These are phyloP conservation scores for Setomelanomma holmii DNA, from an alignment of 2,329 filamentous ascomycete genomes.

Conservation along the genomic window DNA sequence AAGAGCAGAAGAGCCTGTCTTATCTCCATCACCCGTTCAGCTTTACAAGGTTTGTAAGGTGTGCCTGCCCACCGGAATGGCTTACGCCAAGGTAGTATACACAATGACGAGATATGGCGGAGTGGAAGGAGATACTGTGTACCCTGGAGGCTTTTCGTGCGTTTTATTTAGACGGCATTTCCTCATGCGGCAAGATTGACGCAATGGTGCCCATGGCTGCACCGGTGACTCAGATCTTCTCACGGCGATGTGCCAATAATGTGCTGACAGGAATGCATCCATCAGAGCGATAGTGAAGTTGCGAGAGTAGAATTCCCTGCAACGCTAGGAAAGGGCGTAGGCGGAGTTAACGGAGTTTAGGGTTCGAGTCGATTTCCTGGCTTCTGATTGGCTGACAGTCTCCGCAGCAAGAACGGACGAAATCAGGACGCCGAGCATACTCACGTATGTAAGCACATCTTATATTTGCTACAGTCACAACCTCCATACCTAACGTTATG, in stretches of 20 bases:
- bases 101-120: conserved; percentile 1
- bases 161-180: background rate
- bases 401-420: background rate
- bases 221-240: background rate
- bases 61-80: background rate
- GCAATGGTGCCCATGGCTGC: background rate
- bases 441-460: background rate
- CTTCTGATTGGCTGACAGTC: background rate
- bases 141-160: background rate
- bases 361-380: background rate
- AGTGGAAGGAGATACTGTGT: background rate
- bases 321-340: background rate
- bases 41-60: background rate
- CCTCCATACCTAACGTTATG: background rate
- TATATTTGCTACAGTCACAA: background rate
- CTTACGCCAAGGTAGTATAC: conserved; percentile 2
- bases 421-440: background rate
- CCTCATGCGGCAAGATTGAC: background rate
- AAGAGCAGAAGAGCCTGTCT: background rate
- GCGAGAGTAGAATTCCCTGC: background rate
- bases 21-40: background rate
- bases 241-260: background rate
- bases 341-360: background rate
- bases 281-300: background rate
- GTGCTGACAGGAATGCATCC: background rate